Evolutionary conservation across 192 early-diverging fungal species (phyloP).

Genomic region (Coemansia sp.): DNA sequence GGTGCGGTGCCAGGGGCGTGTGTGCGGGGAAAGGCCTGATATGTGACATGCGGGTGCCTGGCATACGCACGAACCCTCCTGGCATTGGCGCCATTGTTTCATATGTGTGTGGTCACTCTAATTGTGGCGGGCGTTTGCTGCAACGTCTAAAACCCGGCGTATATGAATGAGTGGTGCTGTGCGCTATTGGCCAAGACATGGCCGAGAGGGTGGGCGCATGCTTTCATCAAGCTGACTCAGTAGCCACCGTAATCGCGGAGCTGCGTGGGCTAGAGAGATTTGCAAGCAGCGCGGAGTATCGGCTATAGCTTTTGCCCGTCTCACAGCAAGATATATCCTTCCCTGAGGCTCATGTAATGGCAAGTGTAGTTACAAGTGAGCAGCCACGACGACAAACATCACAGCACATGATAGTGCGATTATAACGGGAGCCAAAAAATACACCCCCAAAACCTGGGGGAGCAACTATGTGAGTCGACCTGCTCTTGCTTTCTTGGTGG

Average conservation of each 20-base stretch:
- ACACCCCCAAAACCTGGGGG: background rate
- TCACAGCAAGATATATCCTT: no score
- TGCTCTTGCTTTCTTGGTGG: background rate
- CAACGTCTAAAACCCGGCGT: background rate
- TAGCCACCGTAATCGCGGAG: background rate
- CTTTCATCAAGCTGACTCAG: background rate
- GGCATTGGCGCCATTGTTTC: background rate
- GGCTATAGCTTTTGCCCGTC: no score
- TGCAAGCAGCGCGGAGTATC: background rate
- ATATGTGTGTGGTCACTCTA: background rate
- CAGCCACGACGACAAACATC: background rate
- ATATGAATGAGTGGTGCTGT: background rate
- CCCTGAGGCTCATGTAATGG: no score
- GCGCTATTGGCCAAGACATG: background rate
- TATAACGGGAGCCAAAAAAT: background rate
- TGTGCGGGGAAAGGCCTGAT: background rate
- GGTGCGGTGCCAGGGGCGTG: background rate
- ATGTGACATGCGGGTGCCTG: background rate
- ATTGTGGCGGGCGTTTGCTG: background rate
- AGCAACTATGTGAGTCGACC: background rate
- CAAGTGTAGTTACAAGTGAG: background rate
- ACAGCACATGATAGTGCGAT: slow-evolving; percentile 7
- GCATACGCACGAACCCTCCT: background rate
- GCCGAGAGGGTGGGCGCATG: background rate
- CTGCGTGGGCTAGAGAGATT: background rate